Evolutionary conservation across 1,284 basidiomycete species (phyloP).

Genomic region (Ustilago curta): DNA sequence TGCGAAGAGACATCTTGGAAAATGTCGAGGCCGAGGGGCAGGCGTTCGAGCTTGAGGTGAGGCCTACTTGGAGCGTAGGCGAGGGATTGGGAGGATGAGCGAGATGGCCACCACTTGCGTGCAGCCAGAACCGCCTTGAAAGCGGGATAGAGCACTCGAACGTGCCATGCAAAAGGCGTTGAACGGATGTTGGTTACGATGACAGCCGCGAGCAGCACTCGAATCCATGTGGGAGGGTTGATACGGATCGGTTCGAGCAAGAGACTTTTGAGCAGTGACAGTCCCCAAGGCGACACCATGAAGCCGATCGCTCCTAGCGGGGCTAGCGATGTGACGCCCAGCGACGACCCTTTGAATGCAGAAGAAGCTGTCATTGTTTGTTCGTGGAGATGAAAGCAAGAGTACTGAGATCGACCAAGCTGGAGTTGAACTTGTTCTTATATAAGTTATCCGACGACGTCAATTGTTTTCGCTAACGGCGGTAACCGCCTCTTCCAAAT

Average conservation of each 20-base stretch:
- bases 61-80: constrained; percentile 18
- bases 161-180: constrained; percentile 52
- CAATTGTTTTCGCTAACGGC: not conserved
- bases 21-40: constrained; percentile 56
- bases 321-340: constrained; percentile 7
- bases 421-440: not conserved
- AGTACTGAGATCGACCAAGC: not conserved
- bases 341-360: constrained; percentile 5
- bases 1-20: constrained; percentile 38
- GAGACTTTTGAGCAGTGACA: constrained; percentile 16
- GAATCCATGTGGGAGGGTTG: constrained; percentile 48
- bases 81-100: not conserved
- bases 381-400: not conserved
- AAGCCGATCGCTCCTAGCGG: constrained; percentile 20
- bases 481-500: too few species aligned
- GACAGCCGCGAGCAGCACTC: constrained; percentile 35
- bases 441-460: too few species aligned
- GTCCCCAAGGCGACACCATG: constrained; percentile 27
- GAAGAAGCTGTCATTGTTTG: constrained; percentile 15
- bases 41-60: constrained; percentile 27
- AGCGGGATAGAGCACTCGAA: constrained; percentile 40
- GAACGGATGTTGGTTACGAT: constrained; percentile 46
- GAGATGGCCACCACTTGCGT: constrained; percentile 11
- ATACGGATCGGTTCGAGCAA: constrained; percentile 32
- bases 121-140: constrained; percentile 29